Percentiles rank a stretch among this genome's conserved stretches.
Conservation (phyloP, 2,329 filamentous ascomycete species). For the Fusarium nurragi region DNA sequence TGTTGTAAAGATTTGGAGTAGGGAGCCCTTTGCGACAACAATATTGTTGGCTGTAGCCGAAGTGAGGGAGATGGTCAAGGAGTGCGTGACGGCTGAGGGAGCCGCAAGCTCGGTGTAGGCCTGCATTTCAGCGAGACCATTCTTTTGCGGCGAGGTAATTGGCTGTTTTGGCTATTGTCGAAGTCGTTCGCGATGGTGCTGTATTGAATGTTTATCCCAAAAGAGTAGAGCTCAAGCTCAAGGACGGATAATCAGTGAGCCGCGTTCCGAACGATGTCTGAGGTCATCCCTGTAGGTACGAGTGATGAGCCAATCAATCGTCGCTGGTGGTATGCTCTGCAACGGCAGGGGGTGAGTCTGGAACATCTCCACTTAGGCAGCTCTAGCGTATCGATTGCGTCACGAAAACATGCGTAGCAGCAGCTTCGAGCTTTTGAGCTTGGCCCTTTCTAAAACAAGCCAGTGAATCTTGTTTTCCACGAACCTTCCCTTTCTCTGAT, state of each 20-base stretch:
- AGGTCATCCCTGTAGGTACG: not conserved
- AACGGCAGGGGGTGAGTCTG: conserved; percentile 2
- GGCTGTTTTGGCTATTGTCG: conserved; percentile 19
- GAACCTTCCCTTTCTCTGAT: conserved; percentile 20
- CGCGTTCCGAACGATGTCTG: conserved; percentile 9
- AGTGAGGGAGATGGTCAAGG: conserved; percentile 80
- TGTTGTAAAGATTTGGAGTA: conserved; percentile 89
- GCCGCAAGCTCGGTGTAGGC: conserved; percentile 96
- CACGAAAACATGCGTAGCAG: conserved; percentile 28
- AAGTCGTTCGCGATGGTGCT: conserved; percentile 23
- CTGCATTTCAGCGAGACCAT: conserved; percentile 74
- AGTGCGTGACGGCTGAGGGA: conserved; percentile 93
- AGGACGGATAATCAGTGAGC: conserved; percentile 22
- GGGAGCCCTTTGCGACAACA: conserved; percentile 88
- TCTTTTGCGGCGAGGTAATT: conserved; percentile 40
- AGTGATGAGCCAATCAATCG: not conserved
- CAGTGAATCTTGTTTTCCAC: conserved; percentile 28
- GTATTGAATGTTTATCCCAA: conserved; percentile 32
- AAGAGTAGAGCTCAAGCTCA: conserved; percentile 35
- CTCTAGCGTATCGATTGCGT: conserved; percentile 41
- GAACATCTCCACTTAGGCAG: conserved; percentile 22
- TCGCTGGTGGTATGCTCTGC: not conserved
- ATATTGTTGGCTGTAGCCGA: conserved; percentile 82
- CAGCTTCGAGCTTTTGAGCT: conserved; percentile 32
- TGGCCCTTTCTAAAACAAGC: conserved; percentile 10